A percentile compares a stretch with the other conserved stretches of the same genome.
Evolutionary conservation across 1,139 yeast species (phyloP).

Genomic region (Yamadazyma dendronema): DNA sequence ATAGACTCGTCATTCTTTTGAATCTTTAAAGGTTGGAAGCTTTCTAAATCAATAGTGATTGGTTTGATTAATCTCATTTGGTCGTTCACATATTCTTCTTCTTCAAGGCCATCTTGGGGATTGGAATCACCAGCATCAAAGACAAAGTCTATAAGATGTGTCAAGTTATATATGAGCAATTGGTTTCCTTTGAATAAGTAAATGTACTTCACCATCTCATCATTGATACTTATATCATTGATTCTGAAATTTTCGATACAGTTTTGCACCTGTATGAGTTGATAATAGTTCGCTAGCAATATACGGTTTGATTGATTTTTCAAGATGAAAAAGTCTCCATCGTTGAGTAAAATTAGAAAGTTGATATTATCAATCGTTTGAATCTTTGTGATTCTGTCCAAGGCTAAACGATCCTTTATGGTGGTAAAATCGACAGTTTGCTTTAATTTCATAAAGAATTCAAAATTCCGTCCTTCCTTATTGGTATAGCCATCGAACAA

Average conservation of each 20-base stretch:
- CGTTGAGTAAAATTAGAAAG: conserved; percentile 33
- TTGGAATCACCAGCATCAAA: conserved; percentile 17
- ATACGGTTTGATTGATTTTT: conserved; percentile 29
- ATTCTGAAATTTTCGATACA: conserved; percentile 35
- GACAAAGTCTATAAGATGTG: conserved; percentile 28
- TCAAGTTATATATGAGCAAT: conserved; percentile 30
- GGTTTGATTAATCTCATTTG: conserved; percentile 20
- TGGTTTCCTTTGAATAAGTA: conserved; percentile 31
- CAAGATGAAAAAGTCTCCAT: conserved; percentile 40
- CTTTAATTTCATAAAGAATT: conserved; percentile 30
- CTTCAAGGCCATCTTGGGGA: conserved; percentile 24
- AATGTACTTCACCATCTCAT: conserved; percentile 18
- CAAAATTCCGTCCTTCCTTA: conserved; percentile 24
- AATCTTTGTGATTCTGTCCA: conserved; percentile 25
- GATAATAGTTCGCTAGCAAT: conserved; percentile 32
- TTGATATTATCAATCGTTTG: conserved; percentile 30
- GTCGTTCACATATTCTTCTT: conserved; percentile 6
- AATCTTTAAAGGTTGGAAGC: conserved; percentile 32
- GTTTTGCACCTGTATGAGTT: conserved; percentile 30
- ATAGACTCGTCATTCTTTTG: conserved; percentile 13
- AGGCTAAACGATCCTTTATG: conserved; percentile 25
- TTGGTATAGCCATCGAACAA: conserved; percentile 15
- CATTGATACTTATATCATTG: conserved; percentile 20
- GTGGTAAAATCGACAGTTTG: conserved; percentile 39
- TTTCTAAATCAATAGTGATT: conserved; percentile 26